A percentile compares a stretch with the other conserved stretches of the same genome.
Conservation (phyloP, 768 basidiomycete genomes). For the Sutorius australiensis region DNA sequence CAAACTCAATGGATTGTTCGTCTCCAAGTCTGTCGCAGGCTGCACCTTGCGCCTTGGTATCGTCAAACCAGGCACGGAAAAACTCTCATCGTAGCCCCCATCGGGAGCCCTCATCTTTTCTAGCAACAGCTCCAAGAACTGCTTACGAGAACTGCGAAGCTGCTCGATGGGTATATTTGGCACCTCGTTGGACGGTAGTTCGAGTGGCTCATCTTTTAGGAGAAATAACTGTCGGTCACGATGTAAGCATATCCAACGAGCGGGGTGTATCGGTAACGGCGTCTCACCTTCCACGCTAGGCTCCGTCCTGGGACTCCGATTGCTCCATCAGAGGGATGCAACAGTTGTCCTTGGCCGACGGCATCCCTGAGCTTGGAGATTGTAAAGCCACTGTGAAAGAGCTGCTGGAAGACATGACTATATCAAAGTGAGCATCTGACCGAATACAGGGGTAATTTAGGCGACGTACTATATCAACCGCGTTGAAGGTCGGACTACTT, state of each 20-base stretch:
- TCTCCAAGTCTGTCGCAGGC: constrained; percentile 48
- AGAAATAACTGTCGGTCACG: constrained; percentile 58
- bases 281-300: constrained; percentile 73
- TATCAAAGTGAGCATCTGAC: constrained; percentile 3
- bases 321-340: constrained; percentile 38
- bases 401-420: constrained; percentile 41
- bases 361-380: constrained; percentile 67
- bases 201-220: constrained; percentile 60
- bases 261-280: constrained; percentile 6
- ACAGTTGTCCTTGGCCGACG: constrained; percentile 57
- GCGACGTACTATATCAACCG: constrained; percentile 25
- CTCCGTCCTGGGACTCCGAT: constrained; percentile 68
- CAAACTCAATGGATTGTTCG: constrained; percentile 78
- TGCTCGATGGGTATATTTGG: constrained; percentile 37
- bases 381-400: constrained; percentile 51
- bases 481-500: constrained; percentile 21
- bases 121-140: constrained; percentile 55
- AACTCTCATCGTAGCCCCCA: constrained; percentile 73
- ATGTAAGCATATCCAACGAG: constrained; percentile 20
- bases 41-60: constrained; percentile 31
- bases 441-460: neutral
- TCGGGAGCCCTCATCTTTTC: constrained; percentile 83
- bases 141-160: constrained; percentile 48
- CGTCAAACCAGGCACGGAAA: constrained; percentile 50
- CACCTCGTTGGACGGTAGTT: constrained; percentile 40